phyloP scores from a whole-genome alignment of 495 filamentous ascomycete species.

The Geopyxis carbonaria region DNA sequence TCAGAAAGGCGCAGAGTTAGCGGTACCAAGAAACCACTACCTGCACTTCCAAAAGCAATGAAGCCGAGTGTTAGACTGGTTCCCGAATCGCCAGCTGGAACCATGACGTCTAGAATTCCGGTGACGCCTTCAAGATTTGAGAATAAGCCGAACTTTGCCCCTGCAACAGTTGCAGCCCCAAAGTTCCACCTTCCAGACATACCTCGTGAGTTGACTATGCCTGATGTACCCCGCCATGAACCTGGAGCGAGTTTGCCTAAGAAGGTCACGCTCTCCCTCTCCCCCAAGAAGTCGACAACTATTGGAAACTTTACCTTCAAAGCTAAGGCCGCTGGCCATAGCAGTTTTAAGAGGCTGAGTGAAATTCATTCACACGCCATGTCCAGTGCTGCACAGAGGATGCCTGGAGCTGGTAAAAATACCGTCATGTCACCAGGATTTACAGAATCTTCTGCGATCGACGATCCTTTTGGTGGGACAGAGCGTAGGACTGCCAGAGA shows the following conservation, averaged over 20 bases:
- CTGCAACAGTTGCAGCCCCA: slow-evolving; percentile 13
- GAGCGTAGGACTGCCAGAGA: slow-evolving; percentile 6
- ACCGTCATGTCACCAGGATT: neutral
- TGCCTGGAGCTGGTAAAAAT: neutral
- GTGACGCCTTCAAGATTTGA: slow-evolving; percentile 5
- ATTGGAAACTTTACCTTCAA: slow-evolving; percentile 15
- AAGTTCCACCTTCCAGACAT: slow-evolving; percentile 6
- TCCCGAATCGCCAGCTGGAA: slow-evolving; percentile 12
- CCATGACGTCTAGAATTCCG: slow-evolving; percentile 16
- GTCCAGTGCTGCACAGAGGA: neutral
- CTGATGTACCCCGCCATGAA: neutral
- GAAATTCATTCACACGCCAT: neutral
- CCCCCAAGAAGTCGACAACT: neutral
- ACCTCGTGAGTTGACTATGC: neutral
- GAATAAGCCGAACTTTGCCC: slow-evolving; percentile 5
- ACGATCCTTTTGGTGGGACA: neutral
- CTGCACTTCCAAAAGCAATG: slow-evolving; percentile 8
- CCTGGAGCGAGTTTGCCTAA: slow-evolving; percentile 2
- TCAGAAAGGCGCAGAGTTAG: neutral
- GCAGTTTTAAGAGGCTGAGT: slow-evolving; percentile 1
- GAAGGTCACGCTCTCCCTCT: neutral
- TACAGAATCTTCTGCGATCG: neutral
- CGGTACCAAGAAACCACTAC: slow-evolving; percentile 3
- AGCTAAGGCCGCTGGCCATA: slow-evolving; percentile 5
- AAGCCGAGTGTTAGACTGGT: slow-evolving; percentile 11